Conservation (phyloP, 805 yeast genomes). For the Saccharomyces paradoxus region DNA sequence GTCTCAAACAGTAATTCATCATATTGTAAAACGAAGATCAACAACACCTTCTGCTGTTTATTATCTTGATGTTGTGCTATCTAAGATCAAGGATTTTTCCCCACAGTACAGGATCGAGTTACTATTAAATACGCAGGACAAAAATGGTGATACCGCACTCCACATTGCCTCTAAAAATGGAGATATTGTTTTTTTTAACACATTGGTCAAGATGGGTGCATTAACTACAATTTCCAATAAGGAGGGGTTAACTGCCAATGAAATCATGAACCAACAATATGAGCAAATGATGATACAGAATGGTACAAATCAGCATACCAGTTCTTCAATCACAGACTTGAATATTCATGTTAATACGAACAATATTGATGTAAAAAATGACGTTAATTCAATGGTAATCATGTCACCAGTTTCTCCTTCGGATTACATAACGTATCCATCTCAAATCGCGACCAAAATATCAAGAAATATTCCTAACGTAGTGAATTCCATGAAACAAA, state of each 20-base stretch:
- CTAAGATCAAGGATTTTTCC: conserved; percentile 59
- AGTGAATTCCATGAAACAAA: conserved; percentile 28
- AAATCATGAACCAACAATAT: conserved; percentile 33
- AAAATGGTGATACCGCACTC: conserved; percentile 81
- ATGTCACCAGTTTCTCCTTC: conserved; percentile 8
- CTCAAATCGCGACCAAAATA: conserved; percentile 27
- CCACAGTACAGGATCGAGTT: conserved; percentile 53
- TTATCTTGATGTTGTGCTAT: conserved; percentile 68
- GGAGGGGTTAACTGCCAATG: conserved; percentile 23
- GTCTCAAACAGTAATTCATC: conserved; percentile 77
- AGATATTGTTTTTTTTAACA: conserved; percentile 37
- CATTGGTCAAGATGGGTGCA: conserved; percentile 24
- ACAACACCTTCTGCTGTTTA: conserved; percentile 75
- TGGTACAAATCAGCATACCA: background rate
- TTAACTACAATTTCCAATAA: conserved; percentile 42
- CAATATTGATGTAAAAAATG: conserved; percentile 37
- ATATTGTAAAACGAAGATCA: conserved; percentile 64
- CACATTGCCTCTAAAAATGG: conserved; percentile 76
- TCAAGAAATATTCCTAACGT: conserved; percentile 25
- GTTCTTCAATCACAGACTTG: conserved; percentile 35
- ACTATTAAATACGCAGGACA: conserved; percentile 56
- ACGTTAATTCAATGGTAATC: conserved; percentile 34
- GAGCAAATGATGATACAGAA: conserved; percentile 4
- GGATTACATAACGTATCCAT: conserved; percentile 26
- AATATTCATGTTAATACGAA: conserved; percentile 48